These are phyloP conservation scores for Saturnispora quitensis DNA, from an alignment of 805 yeast species.

Conservation along the genomic window DNA sequence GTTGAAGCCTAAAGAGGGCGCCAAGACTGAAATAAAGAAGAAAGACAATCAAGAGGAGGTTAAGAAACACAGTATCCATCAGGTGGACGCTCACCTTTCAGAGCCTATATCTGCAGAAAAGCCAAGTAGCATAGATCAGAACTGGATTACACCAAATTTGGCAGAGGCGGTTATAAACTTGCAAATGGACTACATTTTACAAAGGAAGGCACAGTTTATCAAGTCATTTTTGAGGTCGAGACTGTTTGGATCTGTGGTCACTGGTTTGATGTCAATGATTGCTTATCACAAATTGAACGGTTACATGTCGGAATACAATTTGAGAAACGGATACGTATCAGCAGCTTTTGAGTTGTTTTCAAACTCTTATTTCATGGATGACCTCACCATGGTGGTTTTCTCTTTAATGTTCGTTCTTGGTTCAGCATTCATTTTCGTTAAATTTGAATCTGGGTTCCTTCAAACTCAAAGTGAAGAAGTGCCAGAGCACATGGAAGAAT, in stretches of 20 bases:
- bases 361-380: conserved; percentile 19
- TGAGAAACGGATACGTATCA: conserved; percentile 10
- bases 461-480: conserved; percentile 31
- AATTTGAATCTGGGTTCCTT: conserved; percentile 41
- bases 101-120: conserved; percentile 43
- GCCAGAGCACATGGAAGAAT: conserved; percentile 27
- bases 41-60: not conserved
- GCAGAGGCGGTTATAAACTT: conserved; percentile 53
- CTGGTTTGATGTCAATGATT: conserved; percentile 17
- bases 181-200: conserved; percentile 51
- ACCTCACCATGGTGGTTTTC: conserved; percentile 29
- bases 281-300: conserved; percentile 15
- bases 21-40: not conserved
- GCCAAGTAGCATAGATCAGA: conserved; percentile 43
- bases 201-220: conserved; percentile 39
- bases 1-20: not conserved
- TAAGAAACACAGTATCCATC: conserved; percentile 4
- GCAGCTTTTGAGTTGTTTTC: conserved; percentile 14
- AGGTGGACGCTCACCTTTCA: conserved; percentile 7
- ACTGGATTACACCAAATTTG: conserved; percentile 45
- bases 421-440: conserved; percentile 32
- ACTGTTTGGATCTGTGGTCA: conserved; percentile 25
- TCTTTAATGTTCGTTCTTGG: conserved; percentile 31
- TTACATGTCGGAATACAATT: conserved; percentile 19
- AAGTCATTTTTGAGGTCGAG: conserved; percentile 39